Evolutionary conservation across 179 eudicot genomes (phyloP).

Genomic region (Patellifolia procumbens): DNA sequence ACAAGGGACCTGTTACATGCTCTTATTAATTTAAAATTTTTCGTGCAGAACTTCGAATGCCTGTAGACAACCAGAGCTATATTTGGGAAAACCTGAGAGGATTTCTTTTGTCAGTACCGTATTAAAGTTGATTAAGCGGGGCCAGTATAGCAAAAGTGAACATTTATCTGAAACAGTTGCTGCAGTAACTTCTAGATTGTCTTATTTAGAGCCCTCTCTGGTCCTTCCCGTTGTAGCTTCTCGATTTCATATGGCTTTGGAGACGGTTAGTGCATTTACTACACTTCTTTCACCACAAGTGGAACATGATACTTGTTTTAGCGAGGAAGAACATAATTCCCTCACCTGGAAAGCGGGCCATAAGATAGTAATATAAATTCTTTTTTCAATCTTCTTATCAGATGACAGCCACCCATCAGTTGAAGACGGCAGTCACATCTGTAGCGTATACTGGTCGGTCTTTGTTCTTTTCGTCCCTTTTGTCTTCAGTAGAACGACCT

Average conservation of each 20-base stretch:
- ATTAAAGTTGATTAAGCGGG: slow-evolving; percentile 90
- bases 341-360: not conserved
- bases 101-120: slow-evolving; percentile 62
- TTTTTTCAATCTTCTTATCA: slow-evolving; percentile 37
- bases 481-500: slow-evolving; percentile 39
- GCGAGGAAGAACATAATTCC: too few species aligned
- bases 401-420: slow-evolving; percentile 98
- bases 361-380: slow-evolving; percentile 16
- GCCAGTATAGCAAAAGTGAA: slow-evolving; percentile 94
- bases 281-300: slow-evolving; percentile 2
- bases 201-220: slow-evolving; percentile 89
- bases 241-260: slow-evolving; percentile 95
- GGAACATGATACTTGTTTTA: not conserved
- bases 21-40: slow-evolving; percentile 16
- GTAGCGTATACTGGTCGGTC: slow-evolving; percentile 90
- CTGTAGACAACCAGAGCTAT: slow-evolving; percentile 43
- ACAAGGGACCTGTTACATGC: not conserved
- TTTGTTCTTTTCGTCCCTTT: slow-evolving; percentile 61
- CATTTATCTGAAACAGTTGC: slow-evolving; percentile 95
- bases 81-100: slow-evolving; percentile 69
- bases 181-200: slow-evolving; percentile 78
- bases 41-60: slow-evolving; percentile 52
- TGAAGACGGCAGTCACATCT: slow-evolving; percentile 92
- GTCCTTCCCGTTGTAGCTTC: slow-evolving; percentile 89
- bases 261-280: slow-evolving; percentile 66